phyloP scores from a whole-genome alignment of 495 filamentous ascomycete species.

The Penicillium argentinense region DNA sequence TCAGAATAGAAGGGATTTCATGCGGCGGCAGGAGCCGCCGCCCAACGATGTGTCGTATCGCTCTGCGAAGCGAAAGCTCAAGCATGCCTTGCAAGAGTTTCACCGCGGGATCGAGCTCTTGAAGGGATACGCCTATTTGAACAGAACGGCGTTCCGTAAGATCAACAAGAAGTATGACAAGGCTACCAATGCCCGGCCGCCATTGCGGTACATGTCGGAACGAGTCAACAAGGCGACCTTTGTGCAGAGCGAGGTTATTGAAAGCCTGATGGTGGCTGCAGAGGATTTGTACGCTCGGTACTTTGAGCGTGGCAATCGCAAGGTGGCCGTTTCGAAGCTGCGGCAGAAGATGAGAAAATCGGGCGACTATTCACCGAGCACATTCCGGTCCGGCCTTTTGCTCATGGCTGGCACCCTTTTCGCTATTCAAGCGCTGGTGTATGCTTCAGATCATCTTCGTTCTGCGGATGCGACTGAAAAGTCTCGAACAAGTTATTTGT shows the following conservation, averaged over 20 bases:
- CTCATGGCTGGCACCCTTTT: slow-evolving; percentile 74
- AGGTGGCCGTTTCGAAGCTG: slow-evolving; percentile 84
- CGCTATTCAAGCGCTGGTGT: slow-evolving; percentile 70
- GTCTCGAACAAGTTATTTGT: slow-evolving; percentile 67
- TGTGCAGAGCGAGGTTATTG: slow-evolving; percentile 78
- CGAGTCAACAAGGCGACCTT: slow-evolving; percentile 90
- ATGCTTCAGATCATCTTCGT: slow-evolving; percentile 55
- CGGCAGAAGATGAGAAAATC: slow-evolving; percentile 63
- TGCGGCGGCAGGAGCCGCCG: slow-evolving; percentile 50
- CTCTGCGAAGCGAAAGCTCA: slow-evolving; percentile 85
- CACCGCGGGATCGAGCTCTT: slow-evolving; percentile 89
- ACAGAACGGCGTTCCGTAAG: slow-evolving; percentile 91
- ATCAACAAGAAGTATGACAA: slow-evolving; percentile 99
- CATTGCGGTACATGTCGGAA: slow-evolving; percentile 83
- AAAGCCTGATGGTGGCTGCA: slow-evolving; percentile 70
- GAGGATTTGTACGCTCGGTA: slow-evolving; percentile 93
- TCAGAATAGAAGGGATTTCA: slow-evolving; percentile 59
- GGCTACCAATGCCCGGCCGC: slow-evolving; percentile 70
- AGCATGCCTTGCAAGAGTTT: slow-evolving; percentile 85
- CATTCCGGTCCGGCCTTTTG: slow-evolving; percentile 79
- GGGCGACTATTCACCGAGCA: slow-evolving; percentile 67
- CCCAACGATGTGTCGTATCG: slow-evolving; percentile 70
- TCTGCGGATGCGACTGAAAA: slow-evolving; percentile 45
- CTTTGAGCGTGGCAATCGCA: slow-evolving; percentile 87
- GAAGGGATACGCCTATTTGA: slow-evolving; percentile 85